Base-by-base conservation (phyloP, 2,329 filamentous ascomycete genomes). In the Teratosphaeriaceae sp. region DNA sequence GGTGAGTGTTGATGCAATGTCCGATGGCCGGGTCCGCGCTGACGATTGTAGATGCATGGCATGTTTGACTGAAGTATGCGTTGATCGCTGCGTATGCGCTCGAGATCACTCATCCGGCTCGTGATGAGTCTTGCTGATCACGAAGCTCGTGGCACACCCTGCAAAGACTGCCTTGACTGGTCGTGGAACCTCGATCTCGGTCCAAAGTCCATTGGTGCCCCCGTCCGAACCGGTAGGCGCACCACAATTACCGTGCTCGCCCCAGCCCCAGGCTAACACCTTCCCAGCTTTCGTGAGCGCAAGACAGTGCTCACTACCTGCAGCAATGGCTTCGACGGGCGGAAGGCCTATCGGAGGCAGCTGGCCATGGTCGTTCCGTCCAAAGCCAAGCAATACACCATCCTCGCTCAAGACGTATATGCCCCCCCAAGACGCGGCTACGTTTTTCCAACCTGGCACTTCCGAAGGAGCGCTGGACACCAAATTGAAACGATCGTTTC, bases 221-320 rank as follows among this genome's bases (percentile, higher is more conserved):
- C 79, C 80, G 48, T 75, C 69, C 15, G 74, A 68, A 48, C 80
- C 78, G 11, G 68, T 70, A 31, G 75, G 70, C 26, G 79, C 77
- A 2, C 92, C 92, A 62, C 92, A 98, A 62, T 98, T 98, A 1
- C 92, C 92, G 66, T 98, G 92, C 65, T 97, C 90, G 2, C 88
- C 89, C 92, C 92, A 98, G 16, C 92, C 92, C 88, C 90, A 97
- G 1, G 86, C 78, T 38, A 94, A 66, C 1, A 95, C 79, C 39
- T 82, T 76, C 1, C 79, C 79, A 47, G 51, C 40, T 16, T 75
- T 70, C 8, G 84, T 80, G 20, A 90, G 65, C 7, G 80, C 86
- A 49, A 97, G 65, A n/a, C 78, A 80, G 64, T 98, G 92, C 64
- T 97, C 92, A 59, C 90, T 96, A 0, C 92, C 92, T 35, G 85